Evolutionary conservation across 805 yeast genomes (phyloP), one percentile per base, ranked within the genome.

Genomic region (Scheffersomyces stipitis): DNA sequence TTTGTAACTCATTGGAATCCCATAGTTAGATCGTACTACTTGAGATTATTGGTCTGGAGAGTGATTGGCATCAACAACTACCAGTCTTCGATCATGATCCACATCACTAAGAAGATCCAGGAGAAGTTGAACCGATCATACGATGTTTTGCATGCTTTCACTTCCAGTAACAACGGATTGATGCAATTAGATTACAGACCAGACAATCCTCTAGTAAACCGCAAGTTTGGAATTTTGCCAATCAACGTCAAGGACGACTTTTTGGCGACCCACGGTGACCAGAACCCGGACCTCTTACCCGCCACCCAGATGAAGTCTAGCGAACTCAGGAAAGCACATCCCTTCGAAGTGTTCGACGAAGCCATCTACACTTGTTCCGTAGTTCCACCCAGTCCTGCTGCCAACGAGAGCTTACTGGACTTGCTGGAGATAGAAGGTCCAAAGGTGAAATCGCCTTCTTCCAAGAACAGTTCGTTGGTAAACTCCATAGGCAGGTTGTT

Each of bases 1-100:
- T 76, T 75, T 42, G 79, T 87, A 50, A 74, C 81, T 26, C 95
- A 88, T 58, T 88, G 95, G 87, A 76, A 80, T 50, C 89, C 95
- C 3, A 58, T 86, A 13, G 80, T 86, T 16, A 66, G 96, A 26
- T 73, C 83, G 3, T 84, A 80, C 50, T 87, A 80, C 55, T 67
- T 76, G 32, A 66, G 89, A 28, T 66, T 87, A 15, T 41, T 87
- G 13, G 70, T 86, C 32, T 87, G 91, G 84, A 74, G 86, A 44
- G 58, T 82, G 30, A 57, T 64, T 54, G 65, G 81, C 41, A 37
- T 64, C 29, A 65, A 67, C 44, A 66, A 65, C 46, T 58, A 48
- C 44, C 68, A 64, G 38, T 54, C 60, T n/a, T 59, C 70, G 1
- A 44, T 46, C 15, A 46, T 62, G 31, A 54, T 66, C 6, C 53